Evolutionary conservation across 139 green algal species (phyloP), one percentile per base, ranked within the genome.

Genomic region (Coelastrella sp.): DNA sequence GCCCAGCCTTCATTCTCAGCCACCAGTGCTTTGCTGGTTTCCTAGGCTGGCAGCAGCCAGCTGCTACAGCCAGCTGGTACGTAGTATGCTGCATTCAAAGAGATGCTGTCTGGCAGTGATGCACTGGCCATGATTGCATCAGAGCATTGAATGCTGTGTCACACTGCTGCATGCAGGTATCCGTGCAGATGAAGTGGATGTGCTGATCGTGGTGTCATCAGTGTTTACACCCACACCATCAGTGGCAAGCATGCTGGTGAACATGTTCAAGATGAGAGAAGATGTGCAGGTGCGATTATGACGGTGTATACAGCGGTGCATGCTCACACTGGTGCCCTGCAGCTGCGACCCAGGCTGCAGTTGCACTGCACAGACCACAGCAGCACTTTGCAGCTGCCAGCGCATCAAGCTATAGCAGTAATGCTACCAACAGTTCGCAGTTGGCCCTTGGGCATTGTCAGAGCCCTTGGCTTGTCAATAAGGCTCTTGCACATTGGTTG

Each of bases 171-270:
- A 7, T 59, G 10, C 80, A 85, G 80, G 83, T 59, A 61, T 88
- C 64, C 73, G 73, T 23, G 22, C 83, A 5, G 66, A 77, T 20
- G 85, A 93, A 22, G 71, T 93, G 7, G 90, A 93, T 86, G 86
- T 93, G 54, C 75, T 93, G 78, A 79, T 93, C 13, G 68, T 22
- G 7, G 58, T 13, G 17, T 73, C 23, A 57, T 66, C 23, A 14
- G 54, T 88, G 47, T 88, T 88, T 47, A 91, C 85, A 75, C 94
- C 95, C 66, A 96, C 94, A 16, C 94, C 93, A 19, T 95, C 92
- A 7, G 85, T 96, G 54, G 92, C 94, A 5, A 90, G 92, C 61
- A 96, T 96, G 92, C 91, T 97, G 17, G 85, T 97, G n/a, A 97
- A 97, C 92, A 83, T 91, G 22, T 96, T 94, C 93, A 94, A 94